Base-by-base conservation (phyloP, 192 early-diverging fungal genomes). In the Coemansia sp. region DNA sequence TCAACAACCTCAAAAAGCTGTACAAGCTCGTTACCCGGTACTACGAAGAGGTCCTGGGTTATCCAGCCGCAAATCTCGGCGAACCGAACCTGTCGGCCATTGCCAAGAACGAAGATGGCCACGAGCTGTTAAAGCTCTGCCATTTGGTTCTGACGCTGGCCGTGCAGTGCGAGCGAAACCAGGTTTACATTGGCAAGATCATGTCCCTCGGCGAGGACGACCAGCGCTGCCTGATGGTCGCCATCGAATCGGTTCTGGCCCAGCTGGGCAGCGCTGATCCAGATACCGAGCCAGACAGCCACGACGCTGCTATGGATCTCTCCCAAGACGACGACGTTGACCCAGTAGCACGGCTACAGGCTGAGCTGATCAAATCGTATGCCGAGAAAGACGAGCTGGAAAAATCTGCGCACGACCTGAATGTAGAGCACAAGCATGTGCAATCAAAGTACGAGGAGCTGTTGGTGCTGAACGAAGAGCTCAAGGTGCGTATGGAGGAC, bases 1-100 rank as follows among this genome's bases (percentile, higher is more conserved):
- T 93, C 72, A 96, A 94, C 79, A 92, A 92, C 58, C 86, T 98
- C 14, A 96, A 96, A 70, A 92, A 91, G 70, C 83, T 96, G 35
- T 87, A 95, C 79, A 90, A 89, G 57, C 86, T 97, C 8, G 67
- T 97, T 35, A 87, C 86, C 2, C 75, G 86, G 21, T 96, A 92
- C 84, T 94, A 93, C 53, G 93, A 94, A 29, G 93, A 97, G 41
- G 87, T 93, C 2, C 82, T 94, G n/a, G 86, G 87, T 39, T 86
- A 90, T 47, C 82, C 82, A 17, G 81, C 87, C 5, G 66, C 80
- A 0, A 82, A 80, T 21, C 63, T 93, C 12, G 87, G 84, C 19
- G 78, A 82, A 17, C 87, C 90, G 17, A 91, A 97, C 74, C 82
- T 98, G 6, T 92, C 86, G 9, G 74, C 85, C 2, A 96, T 99